A percentile compares a stretch with the other conserved stretches of the same genome.
Evolutionary conservation across 495 filamentous ascomycete genomes (phyloP).

Genomic region (Chaetomidium leptoderma): DNA sequence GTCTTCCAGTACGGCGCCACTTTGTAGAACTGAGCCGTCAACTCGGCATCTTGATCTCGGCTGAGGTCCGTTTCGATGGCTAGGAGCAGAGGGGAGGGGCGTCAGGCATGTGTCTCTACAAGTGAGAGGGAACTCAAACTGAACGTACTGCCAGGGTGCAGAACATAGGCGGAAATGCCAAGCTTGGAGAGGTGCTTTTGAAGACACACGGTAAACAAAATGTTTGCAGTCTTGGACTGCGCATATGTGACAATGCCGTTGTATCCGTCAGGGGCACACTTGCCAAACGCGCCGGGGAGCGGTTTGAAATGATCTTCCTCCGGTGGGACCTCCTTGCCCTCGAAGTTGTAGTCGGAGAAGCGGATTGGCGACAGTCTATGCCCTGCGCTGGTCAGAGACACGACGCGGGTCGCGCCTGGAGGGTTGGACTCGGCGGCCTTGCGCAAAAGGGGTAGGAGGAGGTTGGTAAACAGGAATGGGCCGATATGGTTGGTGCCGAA

Average conservation of each 20-base stretch:
- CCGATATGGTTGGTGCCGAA: slow-evolving; percentile 57
- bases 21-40: slow-evolving; percentile 37
- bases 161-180: slow-evolving; percentile 39
- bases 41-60: slow-evolving; percentile 38
- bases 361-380: slow-evolving; percentile 51
- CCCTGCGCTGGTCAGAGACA: slow-evolving; percentile 47
- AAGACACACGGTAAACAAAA: slow-evolving; percentile 52
- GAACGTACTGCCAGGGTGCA: slow-evolving; percentile 49
- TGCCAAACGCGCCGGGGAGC: slow-evolving; percentile 32
- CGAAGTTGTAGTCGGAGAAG: slow-evolving; percentile 57
- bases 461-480: slow-evolving; percentile 55
- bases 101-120: slow-evolving; percentile 2
- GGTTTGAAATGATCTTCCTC: slow-evolving; percentile 35
- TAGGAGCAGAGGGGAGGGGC: background rate
- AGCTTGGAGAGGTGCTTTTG: slow-evolving; percentile 33
- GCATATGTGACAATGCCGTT: slow-evolving; percentile 52
- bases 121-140: background rate
- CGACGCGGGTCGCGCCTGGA: slow-evolving; percentile 38
- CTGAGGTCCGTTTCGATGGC: slow-evolving; percentile 40
- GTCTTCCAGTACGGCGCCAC: slow-evolving; percentile 47
- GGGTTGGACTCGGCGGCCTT: slow-evolving; percentile 33
- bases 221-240: slow-evolving; percentile 58
- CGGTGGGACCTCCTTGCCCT: slow-evolving; percentile 35
- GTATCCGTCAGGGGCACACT: slow-evolving; percentile 46
- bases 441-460: slow-evolving; percentile 48